These are phyloP conservation scores for Yarrowia bubula DNA, from an alignment of 805 yeast species.

Conservation along the genomic window DNA sequence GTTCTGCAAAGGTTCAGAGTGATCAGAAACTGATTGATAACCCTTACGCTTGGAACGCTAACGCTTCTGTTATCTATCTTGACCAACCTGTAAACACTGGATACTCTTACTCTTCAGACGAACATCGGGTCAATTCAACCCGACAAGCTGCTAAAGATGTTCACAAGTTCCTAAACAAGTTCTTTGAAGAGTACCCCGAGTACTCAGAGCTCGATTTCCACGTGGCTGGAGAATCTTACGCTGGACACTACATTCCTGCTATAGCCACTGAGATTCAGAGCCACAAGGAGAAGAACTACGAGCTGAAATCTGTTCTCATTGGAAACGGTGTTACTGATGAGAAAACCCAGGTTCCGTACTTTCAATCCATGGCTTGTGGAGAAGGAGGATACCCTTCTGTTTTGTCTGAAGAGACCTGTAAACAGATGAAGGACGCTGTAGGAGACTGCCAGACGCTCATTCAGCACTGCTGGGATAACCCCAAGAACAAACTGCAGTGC, in stretches of 20 bases:
- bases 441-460: constrained; percentile 65
- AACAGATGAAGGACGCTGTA: constrained; percentile 56
- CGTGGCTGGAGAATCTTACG: constrained; percentile 91
- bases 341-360: constrained; percentile 69
- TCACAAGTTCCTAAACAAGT: constrained; percentile 74
- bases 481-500: constrained; percentile 66
- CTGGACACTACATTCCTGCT: constrained; percentile 90
- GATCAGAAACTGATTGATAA: constrained; percentile 69
- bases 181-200: constrained; percentile 81
- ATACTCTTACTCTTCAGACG: constrained; percentile 69
- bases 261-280: constrained; percentile 57
- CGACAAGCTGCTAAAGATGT: constrained; percentile 86
- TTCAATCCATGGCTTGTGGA: constrained; percentile 94
- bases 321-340: constrained; percentile 95
- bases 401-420: constrained; percentile 63
- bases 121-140: constrained; percentile 57
- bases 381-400: constrained; percentile 75
- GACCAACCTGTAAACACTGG: constrained; percentile 96
- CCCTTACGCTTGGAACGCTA: constrained; percentile 86
- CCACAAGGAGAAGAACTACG: constrained; percentile 49
- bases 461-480: constrained; percentile 65
- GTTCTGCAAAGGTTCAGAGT: constrained; percentile 72
- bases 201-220: constrained; percentile 61
- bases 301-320: constrained; percentile 75
- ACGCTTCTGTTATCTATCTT: constrained; percentile 84